phyloP scores from a whole-genome alignment of 148 eudicot genomes.

The Nepenthes mirabilis region DNA sequence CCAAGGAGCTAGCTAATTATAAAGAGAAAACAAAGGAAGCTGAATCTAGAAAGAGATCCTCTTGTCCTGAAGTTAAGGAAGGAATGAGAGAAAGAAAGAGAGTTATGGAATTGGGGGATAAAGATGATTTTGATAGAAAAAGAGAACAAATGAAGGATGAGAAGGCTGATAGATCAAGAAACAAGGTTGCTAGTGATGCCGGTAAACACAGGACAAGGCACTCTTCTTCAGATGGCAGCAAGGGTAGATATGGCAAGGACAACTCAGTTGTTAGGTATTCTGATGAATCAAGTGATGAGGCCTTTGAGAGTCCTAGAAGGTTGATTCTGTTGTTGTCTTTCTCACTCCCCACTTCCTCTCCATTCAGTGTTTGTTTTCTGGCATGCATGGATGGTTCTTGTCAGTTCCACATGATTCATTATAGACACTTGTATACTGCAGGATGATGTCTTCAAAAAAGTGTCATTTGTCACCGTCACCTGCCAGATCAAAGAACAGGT shows the following conservation, averaged over 20 bases:
- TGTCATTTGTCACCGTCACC: conserved; percentile 69
- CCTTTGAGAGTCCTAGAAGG: conserved; percentile 72
- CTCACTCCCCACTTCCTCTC: not conserved
- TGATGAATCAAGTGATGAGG: conserved; percentile 49
- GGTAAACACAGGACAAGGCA: conserved; percentile 56
- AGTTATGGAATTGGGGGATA: conserved; percentile 34
- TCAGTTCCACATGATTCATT: conserved; percentile 2
- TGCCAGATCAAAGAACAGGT: conserved; percentile 75
- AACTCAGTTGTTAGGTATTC: conserved; percentile 28
- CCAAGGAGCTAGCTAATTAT: conserved; percentile 38
- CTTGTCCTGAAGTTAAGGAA: conserved; percentile 42
- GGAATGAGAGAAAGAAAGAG: conserved; percentile 39
- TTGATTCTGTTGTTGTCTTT: conserved; percentile 7
- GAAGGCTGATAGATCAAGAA: conserved; percentile 49
- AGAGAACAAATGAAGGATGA: conserved; percentile 49
- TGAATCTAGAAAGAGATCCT: conserved; percentile 44
- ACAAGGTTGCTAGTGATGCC: conserved; percentile 43
- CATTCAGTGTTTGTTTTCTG: not conserved
- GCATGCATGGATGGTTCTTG: not conserved
- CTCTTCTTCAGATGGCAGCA: conserved; percentile 50
- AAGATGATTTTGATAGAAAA: conserved; percentile 43
- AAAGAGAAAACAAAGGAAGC: conserved; percentile 46
- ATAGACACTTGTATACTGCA: conserved; percentile 22
- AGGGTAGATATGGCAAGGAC: conserved; percentile 46
- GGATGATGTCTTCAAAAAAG: conserved; percentile 45